Evolutionary conservation across 2,329 filamentous ascomycete species (phyloP).

Genomic region (Blumeriella jaapii): DNA sequence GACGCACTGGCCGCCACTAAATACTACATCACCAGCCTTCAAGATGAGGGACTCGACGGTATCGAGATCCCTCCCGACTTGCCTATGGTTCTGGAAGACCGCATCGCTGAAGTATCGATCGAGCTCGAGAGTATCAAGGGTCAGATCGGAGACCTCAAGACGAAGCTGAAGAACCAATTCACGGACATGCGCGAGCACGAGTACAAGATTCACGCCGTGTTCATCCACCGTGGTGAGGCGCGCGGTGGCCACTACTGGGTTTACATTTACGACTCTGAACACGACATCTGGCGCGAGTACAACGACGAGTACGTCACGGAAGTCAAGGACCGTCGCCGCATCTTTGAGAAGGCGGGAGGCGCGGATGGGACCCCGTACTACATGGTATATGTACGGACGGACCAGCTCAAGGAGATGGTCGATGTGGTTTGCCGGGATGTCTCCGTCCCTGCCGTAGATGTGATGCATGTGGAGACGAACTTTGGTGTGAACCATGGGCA

Average conservation of each 20-base stretch:
- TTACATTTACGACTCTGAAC: slow-evolving; percentile 50
- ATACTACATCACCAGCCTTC: slow-evolving; percentile 33
- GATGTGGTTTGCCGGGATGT: slow-evolving; percentile 41
- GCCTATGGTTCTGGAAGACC: slow-evolving; percentile 31
- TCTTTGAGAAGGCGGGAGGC: slow-evolving; percentile 55
- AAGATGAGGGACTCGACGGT: slow-evolving; percentile 30
- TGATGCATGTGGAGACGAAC: too few species aligned
- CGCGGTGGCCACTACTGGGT: slow-evolving; percentile 90
- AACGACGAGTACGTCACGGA: slow-evolving; percentile 78
- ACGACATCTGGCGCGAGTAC: slow-evolving; percentile 78
- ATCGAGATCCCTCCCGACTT: slow-evolving; percentile 34
- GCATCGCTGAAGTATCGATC: slow-evolving; percentile 32
- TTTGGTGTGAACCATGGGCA: too few species aligned
- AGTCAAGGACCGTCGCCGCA: slow-evolving; percentile 49
- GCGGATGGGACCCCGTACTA: slow-evolving; percentile 68
- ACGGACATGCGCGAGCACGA: slow-evolving; percentile 50
- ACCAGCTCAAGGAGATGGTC: slow-evolving; percentile 46
- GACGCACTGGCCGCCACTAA: slow-evolving; percentile 25
- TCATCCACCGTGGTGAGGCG: slow-evolving; percentile 70
- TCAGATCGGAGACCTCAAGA: slow-evolving; percentile 35
- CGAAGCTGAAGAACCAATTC: slow-evolving; percentile 42
- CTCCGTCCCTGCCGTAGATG: too few species aligned
- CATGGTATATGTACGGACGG: slow-evolving; percentile 69
- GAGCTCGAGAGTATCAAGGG: slow-evolving; percentile 35
- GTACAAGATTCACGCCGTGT: slow-evolving; percentile 82